Evolutionary conservation across 441 rosid species (phyloP), one percentile per base, ranked within the genome.

Genomic region (Corymbia calophylla): DNA sequence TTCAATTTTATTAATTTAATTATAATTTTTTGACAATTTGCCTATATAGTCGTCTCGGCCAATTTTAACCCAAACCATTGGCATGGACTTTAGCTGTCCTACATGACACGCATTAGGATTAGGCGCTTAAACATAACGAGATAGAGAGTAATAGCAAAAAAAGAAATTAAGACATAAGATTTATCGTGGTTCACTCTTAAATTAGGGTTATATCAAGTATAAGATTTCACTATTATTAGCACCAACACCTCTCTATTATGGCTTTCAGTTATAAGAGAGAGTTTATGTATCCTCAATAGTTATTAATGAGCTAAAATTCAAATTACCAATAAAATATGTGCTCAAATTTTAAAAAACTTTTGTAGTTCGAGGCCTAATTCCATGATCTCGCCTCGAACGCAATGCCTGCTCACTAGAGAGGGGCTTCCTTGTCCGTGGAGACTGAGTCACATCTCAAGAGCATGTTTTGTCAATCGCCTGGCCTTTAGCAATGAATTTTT

Each of bases 51-150:
- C 0, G 5, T 62, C 2, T 29, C 1, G 32, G 13, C 0, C 0
- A 1, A 29, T 62, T 62, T 29, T 62, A 1, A 62, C 25, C 1
- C 6, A 9, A 58, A 58, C 25, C 7, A 9, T 3, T 62, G 18
- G 6, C 14, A 29, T 29, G 9, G 15, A 29, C 7, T 29, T 8
- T 0, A 0, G 2, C 3, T 6, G 1, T 62, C n/a, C n/a, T 62
- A 62, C 15, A 29, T 3, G 18, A 14, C 32, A 29, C 1, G 4
- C 29, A 14, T 4, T 58, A 25, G n/a, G 5, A 58, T 58, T 25
- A 23, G 3, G 14, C 14, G 1, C n/a, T 58, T 14, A 25, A 23
- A 1, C 25, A 58, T 6, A 58, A 58, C 2, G 1, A 9, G 25
- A 58, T 58, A 25, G 25, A 58, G 64, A 58, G 64, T 56, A 58